Evolutionary conservation across 805 yeast species (phyloP), one percentile per base, ranked within the genome.

Genomic region (Schwanniomyces yamadae): DNA sequence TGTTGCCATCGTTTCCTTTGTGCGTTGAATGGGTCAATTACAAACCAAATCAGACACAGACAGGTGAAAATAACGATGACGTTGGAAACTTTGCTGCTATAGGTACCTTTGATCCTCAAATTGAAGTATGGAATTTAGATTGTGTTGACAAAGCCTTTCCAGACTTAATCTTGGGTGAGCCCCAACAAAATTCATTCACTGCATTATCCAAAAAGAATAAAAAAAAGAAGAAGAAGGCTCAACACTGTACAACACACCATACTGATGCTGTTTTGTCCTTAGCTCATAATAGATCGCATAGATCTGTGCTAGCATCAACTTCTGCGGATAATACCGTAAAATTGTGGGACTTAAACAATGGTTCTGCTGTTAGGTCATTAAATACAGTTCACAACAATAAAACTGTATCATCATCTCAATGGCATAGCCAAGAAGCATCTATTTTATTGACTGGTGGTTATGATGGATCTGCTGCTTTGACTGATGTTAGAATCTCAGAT

Each of bases 71-170:
- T 20, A 46, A 55, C 3, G 61, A 61, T 21, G 75, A 78, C 42
- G 64, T 80, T 20, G 96, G 95, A 8, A 93, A 89, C 62, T 89
- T 87, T 62, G 98, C 95, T 2, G 99, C 99, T 10, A 71, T 93
- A 46, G 98, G 98, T 56, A 86, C 98, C 2, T 91, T 93, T 58
- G 98, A 91, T 50, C 99, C 99, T 26, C 95, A 85, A 55, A 91
- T 93, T 61, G 99, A 93, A 65, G 76, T 93, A 42, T 93, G 98
- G 98, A 89, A 93, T 61, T 69, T 93, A 52, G 99, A 93, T 59
- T 80, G 83, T 45, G 71, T 91, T 23, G 98, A 93, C 49, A 88
- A 88, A 53, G 91, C 95, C 18, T 91, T 86, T 74, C 99, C 99
- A 10, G 96, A 90, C 55, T 75, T 84, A 48, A 88, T 93, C 44